Evolutionary conservation across 176 grass and related monocot species (phyloP), one percentile per base, ranked within the genome.

Genomic region (Ensete ventricosum): DNA sequence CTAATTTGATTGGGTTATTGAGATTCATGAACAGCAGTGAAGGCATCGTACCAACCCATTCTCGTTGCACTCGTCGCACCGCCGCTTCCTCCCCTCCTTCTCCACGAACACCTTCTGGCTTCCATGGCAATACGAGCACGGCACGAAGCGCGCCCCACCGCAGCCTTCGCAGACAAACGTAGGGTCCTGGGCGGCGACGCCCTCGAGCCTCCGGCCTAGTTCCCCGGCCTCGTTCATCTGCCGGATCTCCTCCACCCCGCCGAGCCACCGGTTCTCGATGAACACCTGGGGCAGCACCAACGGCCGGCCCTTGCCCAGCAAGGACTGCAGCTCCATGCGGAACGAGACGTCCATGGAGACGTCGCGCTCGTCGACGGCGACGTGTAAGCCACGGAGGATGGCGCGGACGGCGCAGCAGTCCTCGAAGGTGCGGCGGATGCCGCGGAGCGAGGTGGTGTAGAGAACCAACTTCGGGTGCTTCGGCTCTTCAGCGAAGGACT

Each of bases 341-440:
- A 93, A 83, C 12, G 90, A 83, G 3, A 87, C 88, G 74, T 98
- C 94, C 94, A 98, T 93, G 72, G 94, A 93, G 49, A 98, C 82
- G 77, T 97, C 93, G 11, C 89, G 87, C 78, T 96, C 93, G 72
- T 92, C 89, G 51, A 96, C 69, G 75, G 93, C 89, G n/a, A 96
- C 89, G 55, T 83, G 89, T 76, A 88, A 90, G 0, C 93, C 93
- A 13, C 90, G 89, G 72, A 96, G 86, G 81, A 96, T 90, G 71
- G 93, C 87, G 69, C 93, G 88, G 78, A 81, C 93, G 11, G 93
- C 51, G 48, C 80, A 79, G 81, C 93, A 96, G 76, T 96, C 93
- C 19, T 86, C 68, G 85, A 89, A 89, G 73, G 93, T 96, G 71
- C 87, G 90, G 26, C 93, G 88, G 78, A 96, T 87, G n/a, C 93